Evolutionary conservation across 805 yeast species (phyloP), one percentile per base, ranked within the genome.

Genomic region (Metschnikowia drakensbergensis): DNA sequence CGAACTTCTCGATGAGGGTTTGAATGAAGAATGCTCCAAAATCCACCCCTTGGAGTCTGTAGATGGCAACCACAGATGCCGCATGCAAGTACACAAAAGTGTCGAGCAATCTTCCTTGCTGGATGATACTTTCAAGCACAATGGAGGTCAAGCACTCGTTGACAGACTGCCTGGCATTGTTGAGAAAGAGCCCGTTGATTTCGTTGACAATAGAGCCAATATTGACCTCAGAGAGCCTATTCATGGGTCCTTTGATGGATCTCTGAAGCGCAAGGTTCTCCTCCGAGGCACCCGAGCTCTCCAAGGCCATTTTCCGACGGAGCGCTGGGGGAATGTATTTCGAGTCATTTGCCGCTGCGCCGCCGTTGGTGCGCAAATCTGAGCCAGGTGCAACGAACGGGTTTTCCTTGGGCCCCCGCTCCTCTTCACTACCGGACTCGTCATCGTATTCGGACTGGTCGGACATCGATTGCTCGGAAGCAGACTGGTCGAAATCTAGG

Each of bases 1-100:
- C 83, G 57, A 87, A 81, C 48, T 72, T 75, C 52, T 88, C 96
- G n/a, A 91, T 86, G 47, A 87, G 62, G 0, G 80, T 74, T 62
- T 94, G 99, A 31, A 90, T 74, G 50, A 90, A 84, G 56, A 72
- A 79, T 0, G 97, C 99, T 51, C 96, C 97, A 64, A 89, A 86
- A 53, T 89, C 96, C 34, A 83, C 80, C 22, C 99, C 98, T 56
- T 87, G 86, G 22, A 83, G 60, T 51, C 86, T 77, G 67, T 86
- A 89, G 25, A 94, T 64, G 0, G 96, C 84, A 23, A 83, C 83
- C 2, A 84, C 79, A 6, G 89, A 73, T 5, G 89, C 84, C 1
- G 96, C 86, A 64, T 92, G 91, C 30, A 88, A 74, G 51, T 86
- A 78, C 35, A 91, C 80, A 62, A 89, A 88, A 1, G 86, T 80